phyloP scores from a whole-genome alignment of 176 grass and related monocot species.

The Poa annua region DNA sequence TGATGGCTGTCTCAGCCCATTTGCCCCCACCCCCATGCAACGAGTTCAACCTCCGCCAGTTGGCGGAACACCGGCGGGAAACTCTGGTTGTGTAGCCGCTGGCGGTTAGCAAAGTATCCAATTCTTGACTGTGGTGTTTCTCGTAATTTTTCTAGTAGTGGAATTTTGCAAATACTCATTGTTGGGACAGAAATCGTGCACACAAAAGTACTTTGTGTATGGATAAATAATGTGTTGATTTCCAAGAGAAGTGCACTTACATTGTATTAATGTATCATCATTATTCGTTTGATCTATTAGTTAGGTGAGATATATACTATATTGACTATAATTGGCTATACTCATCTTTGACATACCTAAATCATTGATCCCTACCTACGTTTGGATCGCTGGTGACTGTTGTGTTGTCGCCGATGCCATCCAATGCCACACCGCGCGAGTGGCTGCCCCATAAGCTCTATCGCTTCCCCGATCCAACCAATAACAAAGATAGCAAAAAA shows the following conservation, averaged over 20 bases:
- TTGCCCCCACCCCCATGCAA: too few species aligned
- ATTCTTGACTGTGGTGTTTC: background rate
- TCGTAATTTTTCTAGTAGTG: background rate
- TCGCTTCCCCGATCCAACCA: background rate
- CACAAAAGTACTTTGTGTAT: too few species aligned
- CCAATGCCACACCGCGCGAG: background rate
- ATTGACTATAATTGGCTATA: slow-evolving; percentile 18
- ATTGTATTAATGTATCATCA: background rate
- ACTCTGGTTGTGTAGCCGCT: too few species aligned
- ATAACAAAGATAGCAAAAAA: background rate
- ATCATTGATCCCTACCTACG: slow-evolving; percentile 19
- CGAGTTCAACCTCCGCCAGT: too few species aligned
- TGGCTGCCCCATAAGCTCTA: background rate
- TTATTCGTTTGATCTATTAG: slow-evolving; percentile 19
- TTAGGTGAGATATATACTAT: background rate
- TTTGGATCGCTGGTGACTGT: background rate
- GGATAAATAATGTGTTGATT: too few species aligned
- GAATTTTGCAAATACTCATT: background rate
- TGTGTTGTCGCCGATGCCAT: background rate
- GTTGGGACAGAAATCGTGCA: slow-evolving; percentile 13
- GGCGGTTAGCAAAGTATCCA: background rate
- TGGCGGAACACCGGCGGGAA: too few species aligned
- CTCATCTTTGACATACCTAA: background rate
- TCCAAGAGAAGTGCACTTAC: slow-evolving; percentile 23
- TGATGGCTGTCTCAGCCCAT: too few species aligned